These are phyloP conservation scores for Scenedesmus sp. DNA, from an alignment of 163 green algal species.

Conservation along the genomic window DNA sequence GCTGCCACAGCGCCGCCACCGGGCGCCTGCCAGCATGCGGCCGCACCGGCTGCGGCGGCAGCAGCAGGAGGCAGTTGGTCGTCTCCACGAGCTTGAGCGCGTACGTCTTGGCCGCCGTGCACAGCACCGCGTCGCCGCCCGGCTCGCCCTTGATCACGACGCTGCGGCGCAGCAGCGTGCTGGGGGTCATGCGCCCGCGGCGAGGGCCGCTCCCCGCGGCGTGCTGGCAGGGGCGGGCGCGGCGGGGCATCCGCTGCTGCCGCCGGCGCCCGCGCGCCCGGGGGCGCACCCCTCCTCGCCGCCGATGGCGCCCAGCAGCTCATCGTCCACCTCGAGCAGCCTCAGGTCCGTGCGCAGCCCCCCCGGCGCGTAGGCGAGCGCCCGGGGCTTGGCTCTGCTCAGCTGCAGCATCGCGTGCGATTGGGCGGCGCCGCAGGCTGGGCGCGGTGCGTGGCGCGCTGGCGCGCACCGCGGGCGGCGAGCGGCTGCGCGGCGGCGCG, in stretches of 20 bases:
- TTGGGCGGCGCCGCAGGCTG: no score
- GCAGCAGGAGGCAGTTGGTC: slow-evolving; percentile 72
- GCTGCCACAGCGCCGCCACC: no score
- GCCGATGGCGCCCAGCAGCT: slow-evolving; percentile 62
- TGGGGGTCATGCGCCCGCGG: background rate
- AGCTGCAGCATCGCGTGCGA: slow-evolving; percentile 39
- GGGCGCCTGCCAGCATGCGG: no score
- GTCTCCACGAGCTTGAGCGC: slow-evolving; percentile 81
- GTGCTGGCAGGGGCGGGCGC: background rate
- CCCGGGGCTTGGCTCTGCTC: slow-evolving; percentile 31
- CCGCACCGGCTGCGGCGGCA: slow-evolving; percentile 42
- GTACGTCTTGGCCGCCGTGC: slow-evolving; percentile 68
- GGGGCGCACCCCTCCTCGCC: slow-evolving; percentile 54
- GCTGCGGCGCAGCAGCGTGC: slow-evolving; percentile 39
- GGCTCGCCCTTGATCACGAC: slow-evolving; percentile 71
- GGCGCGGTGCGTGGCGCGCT: no score
- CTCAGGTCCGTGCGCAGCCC: slow-evolving; percentile 59
- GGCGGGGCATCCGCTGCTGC: no score
- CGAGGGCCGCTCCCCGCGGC: no score
- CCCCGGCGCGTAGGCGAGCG: slow-evolving; percentile 35
- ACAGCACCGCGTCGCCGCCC: slow-evolving; percentile 73
- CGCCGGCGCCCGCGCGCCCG: background rate
- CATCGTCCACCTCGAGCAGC: slow-evolving; percentile 68
- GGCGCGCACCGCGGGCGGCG: no score
- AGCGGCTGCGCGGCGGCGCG: no score